Evolutionary conservation across 371 early-diverging fungal species (phyloP), one percentile per base, ranked within the genome.

Genomic region (Funneliformis caledonium): DNA sequence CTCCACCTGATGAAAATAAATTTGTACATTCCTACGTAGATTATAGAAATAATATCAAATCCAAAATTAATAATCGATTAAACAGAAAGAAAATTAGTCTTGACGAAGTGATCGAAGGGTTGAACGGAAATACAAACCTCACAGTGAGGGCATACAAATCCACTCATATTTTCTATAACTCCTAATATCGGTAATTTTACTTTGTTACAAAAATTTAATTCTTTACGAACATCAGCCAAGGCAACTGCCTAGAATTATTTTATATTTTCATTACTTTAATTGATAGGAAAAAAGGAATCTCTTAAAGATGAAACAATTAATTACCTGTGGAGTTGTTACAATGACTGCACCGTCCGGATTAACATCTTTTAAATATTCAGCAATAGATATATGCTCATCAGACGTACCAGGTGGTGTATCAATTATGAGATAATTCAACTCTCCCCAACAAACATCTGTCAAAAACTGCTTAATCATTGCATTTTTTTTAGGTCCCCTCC

Each of bases 321-420:
- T 22, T 45, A 93, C 92, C 86, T 98, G 97, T 50, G 98, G 96
- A 4, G 99, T 98, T 0, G 98, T 97, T 19, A 97, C 95, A 37
- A 98, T 82, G 5, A 99, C 90, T 19, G 96, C 96, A 56, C 96
- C 96, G 83, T 92, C 93, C 43, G 94, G 94, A 47, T 90, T 87
- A 52, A 86, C 86, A n/a, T 92, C 92, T 81, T 93, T 93, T 11
- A 95, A 84, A 75, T 91, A 92, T 80, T 94, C 93, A 37, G 91
- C 93, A 50, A 93, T 88, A n/a, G 92, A 93, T 60, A 97, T 91
- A 85, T 98, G 98, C 83, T 97, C 98, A 84, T 97, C 97, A 11
- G 96, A 95, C 0, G 97, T 95, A 22, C 87, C 99, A 37, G 99
- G 99, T 48, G 99, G 99, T 45, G 97, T 97, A 86, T 99, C 99